phyloP scores from a whole-genome alignment of 2,329 filamentous ascomycete genomes.

The Calonectria montana region DNA sequence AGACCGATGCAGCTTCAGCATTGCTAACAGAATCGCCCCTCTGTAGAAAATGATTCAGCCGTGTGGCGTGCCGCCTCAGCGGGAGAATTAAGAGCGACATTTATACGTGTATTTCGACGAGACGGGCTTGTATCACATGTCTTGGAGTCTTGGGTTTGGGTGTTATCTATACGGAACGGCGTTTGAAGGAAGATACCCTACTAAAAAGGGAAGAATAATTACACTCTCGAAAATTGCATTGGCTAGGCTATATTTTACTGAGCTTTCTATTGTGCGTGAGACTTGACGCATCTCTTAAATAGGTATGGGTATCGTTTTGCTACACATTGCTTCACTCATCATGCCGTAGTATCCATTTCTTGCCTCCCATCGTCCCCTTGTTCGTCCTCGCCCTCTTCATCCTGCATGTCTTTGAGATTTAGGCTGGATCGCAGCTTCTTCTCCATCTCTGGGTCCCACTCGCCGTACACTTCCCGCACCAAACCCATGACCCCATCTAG shows the following conservation, averaged over 20 bases:
- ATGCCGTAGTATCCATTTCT: conserved; percentile 21
- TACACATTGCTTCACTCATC: conserved; percentile 7
- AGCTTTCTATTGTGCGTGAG: background rate
- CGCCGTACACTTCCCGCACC: conserved; percentile 70
- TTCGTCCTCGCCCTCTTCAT: conserved; percentile 37
- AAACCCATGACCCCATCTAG: conserved; percentile 79
- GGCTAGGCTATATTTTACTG: background rate
- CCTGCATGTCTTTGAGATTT: conserved; percentile 56
- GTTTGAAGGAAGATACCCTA: conserved; percentile 42
- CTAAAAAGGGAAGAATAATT: conserved; percentile 6
- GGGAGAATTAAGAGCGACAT: conserved; percentile 57
- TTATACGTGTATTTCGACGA: background rate
- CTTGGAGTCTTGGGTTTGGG: conserved; percentile 12
- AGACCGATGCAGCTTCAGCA: background rate
- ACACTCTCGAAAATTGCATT: background rate
- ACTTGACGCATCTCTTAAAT: background rate
- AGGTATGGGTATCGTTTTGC: conserved; percentile 35
- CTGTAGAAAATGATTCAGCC: conserved; percentile 75
- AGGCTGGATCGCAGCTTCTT: conserved; percentile 71
- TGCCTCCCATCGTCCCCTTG: conserved; percentile 24
- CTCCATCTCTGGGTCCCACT: conserved; percentile 65
- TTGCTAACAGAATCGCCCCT: conserved; percentile 20
- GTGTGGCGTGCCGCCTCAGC: conserved; percentile 66
- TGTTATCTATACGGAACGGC: conserved; percentile 26
- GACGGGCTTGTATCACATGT: background rate